Evolutionary conservation across 257 asterid genomes (phyloP).

Genomic region (Solanum neorickii): DNA sequence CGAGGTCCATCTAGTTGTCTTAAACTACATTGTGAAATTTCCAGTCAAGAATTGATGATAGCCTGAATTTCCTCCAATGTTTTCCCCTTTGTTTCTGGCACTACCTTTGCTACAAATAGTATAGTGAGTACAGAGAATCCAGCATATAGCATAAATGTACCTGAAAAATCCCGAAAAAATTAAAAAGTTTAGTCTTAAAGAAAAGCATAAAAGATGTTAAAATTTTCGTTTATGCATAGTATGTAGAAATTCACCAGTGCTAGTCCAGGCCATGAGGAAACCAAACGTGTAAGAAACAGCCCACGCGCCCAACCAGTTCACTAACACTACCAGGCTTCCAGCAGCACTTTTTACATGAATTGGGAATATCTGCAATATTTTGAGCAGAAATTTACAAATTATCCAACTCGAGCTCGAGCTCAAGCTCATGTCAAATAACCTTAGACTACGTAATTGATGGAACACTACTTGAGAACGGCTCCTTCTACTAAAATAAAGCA

Average conservation of each 20-base stretch:
- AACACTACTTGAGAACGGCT: neutral
- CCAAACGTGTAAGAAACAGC: slow-evolving; percentile 69
- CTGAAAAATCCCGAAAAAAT: slow-evolving; percentile 9
- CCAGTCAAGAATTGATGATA: slow-evolving; percentile 20
- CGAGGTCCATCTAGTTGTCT: neutral
- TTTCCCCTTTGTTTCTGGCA: slow-evolving; percentile 86
- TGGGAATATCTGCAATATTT: slow-evolving; percentile 52
- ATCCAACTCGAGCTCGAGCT: neutral
- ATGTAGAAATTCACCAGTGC: slow-evolving; percentile 25
- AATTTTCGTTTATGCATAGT: neutral
- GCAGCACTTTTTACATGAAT: slow-evolving; percentile 65
- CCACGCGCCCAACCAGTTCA: slow-evolving; percentile 91
- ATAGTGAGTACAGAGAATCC: slow-evolving; percentile 37
- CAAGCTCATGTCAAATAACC: neutral
- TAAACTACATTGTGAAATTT: neutral
- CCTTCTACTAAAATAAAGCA: neutral
- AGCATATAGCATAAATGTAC: slow-evolving; percentile 46
- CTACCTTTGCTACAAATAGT: slow-evolving; percentile 50
- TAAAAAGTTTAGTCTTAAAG: neutral
- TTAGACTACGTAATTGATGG: neutral
- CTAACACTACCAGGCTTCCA: slow-evolving; percentile 72
- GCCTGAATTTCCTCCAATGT: slow-evolving; percentile 80
- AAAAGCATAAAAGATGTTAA: neutral
- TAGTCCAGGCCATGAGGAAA: slow-evolving; percentile 69
- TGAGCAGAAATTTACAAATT: neutral